A percentile compares a stretch with the other conserved stretches of the same genome.
phyloP scores from a whole-genome alignment of 805 yeast species.

The Cyberlindnera xishuangbannaensis region DNA sequence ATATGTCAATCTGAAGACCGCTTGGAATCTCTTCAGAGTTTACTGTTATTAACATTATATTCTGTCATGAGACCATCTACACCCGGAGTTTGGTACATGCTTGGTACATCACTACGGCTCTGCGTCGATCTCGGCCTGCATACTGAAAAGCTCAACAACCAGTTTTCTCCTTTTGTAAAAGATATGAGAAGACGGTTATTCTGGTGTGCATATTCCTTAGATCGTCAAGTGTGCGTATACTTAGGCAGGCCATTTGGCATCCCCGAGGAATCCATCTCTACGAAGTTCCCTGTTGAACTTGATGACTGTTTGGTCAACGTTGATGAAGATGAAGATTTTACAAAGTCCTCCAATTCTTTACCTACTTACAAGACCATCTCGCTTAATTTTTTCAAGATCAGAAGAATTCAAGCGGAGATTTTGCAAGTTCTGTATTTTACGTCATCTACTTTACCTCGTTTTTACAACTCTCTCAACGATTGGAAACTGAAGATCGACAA shows the following conservation, averaged over 20 bases:
- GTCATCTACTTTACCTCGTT: conserved; percentile 63
- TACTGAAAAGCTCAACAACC: conserved; percentile 44
- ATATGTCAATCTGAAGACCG: conserved; percentile 54
- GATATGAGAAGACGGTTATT: conserved; percentile 74
- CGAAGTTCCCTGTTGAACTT: conserved; percentile 63
- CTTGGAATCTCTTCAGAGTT: conserved; percentile 68
- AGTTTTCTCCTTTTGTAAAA: conserved; percentile 46
- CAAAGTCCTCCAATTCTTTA: conserved; percentile 30
- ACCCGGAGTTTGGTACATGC: conserved; percentile 90
- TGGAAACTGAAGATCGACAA: conserved; percentile 57
- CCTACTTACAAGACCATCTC: conserved; percentile 69
- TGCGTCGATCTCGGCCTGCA: conserved; percentile 85
- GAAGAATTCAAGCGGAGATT: conserved; percentile 73
- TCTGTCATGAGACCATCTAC: conserved; percentile 83
- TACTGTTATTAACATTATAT: conserved; percentile 61
- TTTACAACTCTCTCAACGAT: conserved; percentile 42
- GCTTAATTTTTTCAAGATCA: conserved; percentile 57
- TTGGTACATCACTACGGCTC: conserved; percentile 73
- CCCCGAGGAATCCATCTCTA: conserved; percentile 72
- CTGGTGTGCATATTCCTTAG: conserved; percentile 87
- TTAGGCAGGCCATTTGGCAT: conserved; percentile 85
- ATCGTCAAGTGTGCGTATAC: conserved; percentile 80
- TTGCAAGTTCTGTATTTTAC: conserved; percentile 66
- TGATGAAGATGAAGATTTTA: conserved; percentile 34
- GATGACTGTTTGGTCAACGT: conserved; percentile 63